These are phyloP conservation scores for Fusarium lyarnte DNA, from an alignment of 2,329 filamentous ascomycete genomes.

Conservation along the genomic window DNA sequence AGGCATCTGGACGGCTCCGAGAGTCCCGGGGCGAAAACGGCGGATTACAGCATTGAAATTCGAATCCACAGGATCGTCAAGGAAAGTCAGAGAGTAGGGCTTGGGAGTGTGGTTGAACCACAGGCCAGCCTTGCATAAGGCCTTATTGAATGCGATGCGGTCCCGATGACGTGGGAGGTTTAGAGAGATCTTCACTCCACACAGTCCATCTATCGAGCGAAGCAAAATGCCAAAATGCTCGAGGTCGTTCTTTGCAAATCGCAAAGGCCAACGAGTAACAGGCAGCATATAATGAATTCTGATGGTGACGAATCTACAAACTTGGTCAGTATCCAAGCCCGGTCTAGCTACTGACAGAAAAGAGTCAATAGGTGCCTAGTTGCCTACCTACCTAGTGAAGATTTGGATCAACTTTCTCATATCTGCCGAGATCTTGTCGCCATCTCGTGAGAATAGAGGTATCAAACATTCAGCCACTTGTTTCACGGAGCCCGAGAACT, in stretches of 20 bases:
- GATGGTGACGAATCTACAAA: background rate
- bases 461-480: background rate
- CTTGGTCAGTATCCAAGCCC: background rate
- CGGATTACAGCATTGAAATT: background rate
- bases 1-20: background rate
- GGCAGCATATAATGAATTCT: background rate
- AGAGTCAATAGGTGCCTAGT: fast-evolving
- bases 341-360: fast-evolving
- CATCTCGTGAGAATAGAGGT: background rate
- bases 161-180: background rate
- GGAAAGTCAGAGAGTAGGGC: background rate
- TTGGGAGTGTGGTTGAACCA: background rate
- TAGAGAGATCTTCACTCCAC: background rate
- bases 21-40: fast-evolving
- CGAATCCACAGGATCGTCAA: too few species aligned
- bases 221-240: background rate
- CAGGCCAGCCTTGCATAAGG: fast-evolving
- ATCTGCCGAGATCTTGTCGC: background rate
- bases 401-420: background rate
- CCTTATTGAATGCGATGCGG: background rate
- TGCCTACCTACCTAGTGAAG: background rate
- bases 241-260: background rate
- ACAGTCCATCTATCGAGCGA: background rate
- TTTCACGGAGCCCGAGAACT: background rate
- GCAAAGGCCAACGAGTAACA: background rate